phyloP scores from a whole-genome alignment of 108 stramenopile species.

The Fragilaria crotonensis region DNA sequence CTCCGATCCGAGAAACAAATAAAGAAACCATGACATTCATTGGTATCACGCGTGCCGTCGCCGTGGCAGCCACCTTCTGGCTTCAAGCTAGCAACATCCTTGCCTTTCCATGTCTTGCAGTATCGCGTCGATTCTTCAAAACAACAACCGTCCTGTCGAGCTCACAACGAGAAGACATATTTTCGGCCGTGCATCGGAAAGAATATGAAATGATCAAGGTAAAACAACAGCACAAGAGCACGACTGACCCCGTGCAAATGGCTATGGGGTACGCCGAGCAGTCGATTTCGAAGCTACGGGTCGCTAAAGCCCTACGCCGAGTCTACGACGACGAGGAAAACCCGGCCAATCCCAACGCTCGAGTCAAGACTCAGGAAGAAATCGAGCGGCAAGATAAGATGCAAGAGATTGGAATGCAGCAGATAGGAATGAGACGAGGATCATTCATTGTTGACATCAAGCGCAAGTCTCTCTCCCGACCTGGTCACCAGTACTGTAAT shows the following conservation, averaged over 20 bases:
- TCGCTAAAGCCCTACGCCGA: constrained; percentile 79
- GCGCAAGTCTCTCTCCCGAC: constrained; percentile 59
- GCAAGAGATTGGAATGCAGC: constrained; percentile 57
- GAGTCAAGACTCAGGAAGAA: constrained; percentile 18
- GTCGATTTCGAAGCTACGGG: constrained; percentile 38
- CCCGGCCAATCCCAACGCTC: constrained; percentile 54
- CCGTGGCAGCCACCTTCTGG: too few relatives aligned
- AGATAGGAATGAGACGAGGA: constrained; percentile 72
- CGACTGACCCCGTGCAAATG: constrained; percentile 80
- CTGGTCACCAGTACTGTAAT: constrained; percentile 64
- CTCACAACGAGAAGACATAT: constrained; percentile 81
- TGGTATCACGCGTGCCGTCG: too few relatives aligned
- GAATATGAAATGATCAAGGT: constrained; percentile 82
- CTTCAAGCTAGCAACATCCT: too few relatives aligned
- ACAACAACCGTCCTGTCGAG: too few relatives aligned
- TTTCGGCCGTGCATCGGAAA: constrained; percentile 82
- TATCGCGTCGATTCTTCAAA: too few relatives aligned
- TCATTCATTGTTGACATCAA: constrained; percentile 85
- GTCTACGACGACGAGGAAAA: constrained; percentile 74
- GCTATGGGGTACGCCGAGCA: constrained; percentile 83
- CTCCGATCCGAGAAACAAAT: too few relatives aligned
- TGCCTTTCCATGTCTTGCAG: too few relatives aligned
- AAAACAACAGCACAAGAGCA: constrained; percentile 55
- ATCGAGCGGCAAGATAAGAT: constrained; percentile 51
- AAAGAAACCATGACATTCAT: too few relatives aligned